Base-by-base conservation (phyloP, 352 stramenopile species). In the Globisporangium recalcitrans region DNA sequence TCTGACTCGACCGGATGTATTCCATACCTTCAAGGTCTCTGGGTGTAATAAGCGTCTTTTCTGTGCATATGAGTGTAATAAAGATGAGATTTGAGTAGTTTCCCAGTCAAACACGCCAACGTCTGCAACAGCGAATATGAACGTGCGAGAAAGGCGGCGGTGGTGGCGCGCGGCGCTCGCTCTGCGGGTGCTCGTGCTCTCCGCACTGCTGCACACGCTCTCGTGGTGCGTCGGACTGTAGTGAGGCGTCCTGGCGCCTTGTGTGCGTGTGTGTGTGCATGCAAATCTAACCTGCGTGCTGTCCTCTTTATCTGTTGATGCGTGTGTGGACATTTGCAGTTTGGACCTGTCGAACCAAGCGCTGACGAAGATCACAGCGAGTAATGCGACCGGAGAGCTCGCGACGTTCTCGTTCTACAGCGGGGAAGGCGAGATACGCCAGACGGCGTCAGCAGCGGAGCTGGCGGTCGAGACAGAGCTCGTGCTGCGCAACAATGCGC, bases 401-500 rank as follows among this genome's bases (percentile, higher is more conserved):
- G 36, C 57, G 16, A 49, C 65, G 10, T 86, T 86, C 44, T 26
- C 48, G 0, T 80, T 82, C 57, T 72, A 69, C 26, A 72, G 63
- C 27, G 54, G 49, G 16, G 31, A 51, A 7, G 29, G 26, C 0
- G 26, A 69, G 0, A 55, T 82, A 9, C 16, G 4, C 42, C 57
- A 29, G 62, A 63, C 26, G 21, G 48, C 74, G 9, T 67, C 72
- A 11, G 52, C 67, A 13, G 32, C 34, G 0, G 51, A 76, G 11
- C 32, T 90, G 1, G 58, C 62, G 7, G 54, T 61, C 52, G 69
- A 80, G 60, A 69, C 67, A 19, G 65, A 36, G 38, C 21, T 88
- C 9, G 59, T 74, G 16, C 60, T 90, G 58, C 80, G 79, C 55
- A 72, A 81, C 58, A 90, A 90, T 40, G 67, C 65, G 27, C 65